These are phyloP conservation scores for Hansenula lynferdii DNA, from an alignment of 1,139 yeast genomes.

Conservation along the genomic window DNA sequence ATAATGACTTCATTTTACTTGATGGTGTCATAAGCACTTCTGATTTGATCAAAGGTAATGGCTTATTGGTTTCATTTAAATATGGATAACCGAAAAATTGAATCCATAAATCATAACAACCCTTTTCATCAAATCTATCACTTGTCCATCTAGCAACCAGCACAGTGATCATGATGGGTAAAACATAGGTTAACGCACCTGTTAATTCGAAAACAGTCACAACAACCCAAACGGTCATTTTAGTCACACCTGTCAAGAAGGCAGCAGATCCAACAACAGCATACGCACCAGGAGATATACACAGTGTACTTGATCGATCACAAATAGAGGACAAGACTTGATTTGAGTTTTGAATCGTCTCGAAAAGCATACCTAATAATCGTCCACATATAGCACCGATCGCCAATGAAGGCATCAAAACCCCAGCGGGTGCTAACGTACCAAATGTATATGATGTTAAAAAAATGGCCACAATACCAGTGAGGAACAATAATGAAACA, in stretches of 20 bases:
- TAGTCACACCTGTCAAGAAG: slow-evolving; percentile 80
- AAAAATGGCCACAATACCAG: slow-evolving; percentile 49
- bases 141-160: slow-evolving; percentile 43
- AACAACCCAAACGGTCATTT: slow-evolving; percentile 79
- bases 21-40: slow-evolving; percentile 11
- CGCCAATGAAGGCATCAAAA: slow-evolving; percentile 66
- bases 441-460: slow-evolving; percentile 64
- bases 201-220: slow-evolving; percentile 86
- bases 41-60: slow-evolving; percentile 17
- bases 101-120: slow-evolving; percentile 41
- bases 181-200: slow-evolving; percentile 74
- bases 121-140: slow-evolving; percentile 31
- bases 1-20: slow-evolving; percentile 11
- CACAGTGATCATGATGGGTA: slow-evolving; percentile 72
- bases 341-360: slow-evolving; percentile 38
- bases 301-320: slow-evolving; percentile 24
- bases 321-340: slow-evolving; percentile 27
- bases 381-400: slow-evolving; percentile 72
- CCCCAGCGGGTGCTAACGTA: slow-evolving; percentile 66
- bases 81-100: slow-evolving; percentile 29
- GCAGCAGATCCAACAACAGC: slow-evolving; percentile 92
- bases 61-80: slow-evolving; percentile 15
- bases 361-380: slow-evolving; percentile 56
- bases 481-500: slow-evolving; percentile 33
- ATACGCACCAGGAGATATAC: slow-evolving; percentile 81